Conservation (phyloP, 2,329 filamentous ascomycete species). For the Rhinocladiella similis region DNA sequence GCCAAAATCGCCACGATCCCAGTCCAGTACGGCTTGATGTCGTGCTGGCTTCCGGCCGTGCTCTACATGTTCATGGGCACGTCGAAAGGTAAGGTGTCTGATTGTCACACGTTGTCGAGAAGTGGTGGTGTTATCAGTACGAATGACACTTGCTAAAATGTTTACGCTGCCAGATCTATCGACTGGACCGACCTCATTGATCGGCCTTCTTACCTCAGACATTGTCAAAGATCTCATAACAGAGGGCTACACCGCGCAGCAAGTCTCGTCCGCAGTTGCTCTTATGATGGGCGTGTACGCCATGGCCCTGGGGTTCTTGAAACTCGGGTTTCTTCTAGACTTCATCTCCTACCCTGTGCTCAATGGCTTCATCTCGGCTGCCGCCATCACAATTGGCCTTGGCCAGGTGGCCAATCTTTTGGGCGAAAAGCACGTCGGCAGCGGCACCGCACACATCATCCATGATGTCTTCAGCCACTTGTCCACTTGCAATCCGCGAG, state of each 20-base stretch:
- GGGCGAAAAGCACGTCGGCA: constrained; percentile 53
- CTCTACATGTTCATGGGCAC: constrained; percentile 63
- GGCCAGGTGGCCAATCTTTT: constrained; percentile 65
- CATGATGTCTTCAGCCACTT: constrained; percentile 60
- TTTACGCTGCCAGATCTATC: constrained; percentile 50
- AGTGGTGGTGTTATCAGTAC: too few relatives aligned
- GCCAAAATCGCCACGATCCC: constrained; percentile 63
- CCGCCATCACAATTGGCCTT: constrained; percentile 65
- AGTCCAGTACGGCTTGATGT: constrained; percentile 61
- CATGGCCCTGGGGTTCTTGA: constrained; percentile 60
- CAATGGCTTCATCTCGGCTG: constrained; percentile 66
- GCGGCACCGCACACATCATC: constrained; percentile 58
- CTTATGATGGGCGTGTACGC: constrained; percentile 64
- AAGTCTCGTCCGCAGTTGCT: constrained; percentile 62
- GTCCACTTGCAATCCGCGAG: constrained; percentile 58
- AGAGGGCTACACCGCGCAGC: constrained; percentile 53
- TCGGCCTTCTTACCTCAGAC: constrained; percentile 63
- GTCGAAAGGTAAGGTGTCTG: constrained; percentile 52
- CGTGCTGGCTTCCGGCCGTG: constrained; percentile 59
- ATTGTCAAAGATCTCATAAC: constrained; percentile 55
- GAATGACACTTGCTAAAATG: too few relatives aligned
- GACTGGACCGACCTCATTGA: constrained; percentile 63
- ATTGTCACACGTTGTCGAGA: background rate
- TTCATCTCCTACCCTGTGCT: constrained; percentile 66
- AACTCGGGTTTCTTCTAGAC: constrained; percentile 65